Evolutionary conservation across 2,329 filamentous ascomycete species (phyloP), one percentile per base, ranked within the genome.

Genomic region (Aspergillus terreus): DNA sequence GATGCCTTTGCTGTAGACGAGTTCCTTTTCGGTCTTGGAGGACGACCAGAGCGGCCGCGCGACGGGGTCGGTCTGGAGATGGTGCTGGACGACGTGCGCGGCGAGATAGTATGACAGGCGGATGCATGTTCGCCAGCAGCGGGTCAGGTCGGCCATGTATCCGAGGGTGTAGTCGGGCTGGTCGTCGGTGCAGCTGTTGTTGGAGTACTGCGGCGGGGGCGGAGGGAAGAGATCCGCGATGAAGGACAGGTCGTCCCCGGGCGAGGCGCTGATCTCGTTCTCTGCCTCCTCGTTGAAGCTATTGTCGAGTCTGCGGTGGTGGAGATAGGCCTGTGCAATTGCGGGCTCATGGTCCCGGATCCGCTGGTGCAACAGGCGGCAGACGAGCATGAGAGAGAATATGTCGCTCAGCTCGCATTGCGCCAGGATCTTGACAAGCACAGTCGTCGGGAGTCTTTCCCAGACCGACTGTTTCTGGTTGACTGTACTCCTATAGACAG

Each of bases 111-210:
- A 60, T n/a, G 61, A 64, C 2, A 65, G 52, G 14, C 53, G 53
- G 42, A 65, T 54, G 21, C 63, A 65, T 9, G 63, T 65, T 23
- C 32, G 46, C 63, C 63, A 65, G 46, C 62, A 65, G 35, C 59
- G 50, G 14, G 52, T 55, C 2, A 65, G 49, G 35, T 64, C 61
- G 4, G 55, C 53, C 14, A 65, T 41, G 46, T 65, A 65, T 11
- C 54, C 60, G 17, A 65, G 54, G n/a, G 61, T 60, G 42, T 65
- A 63, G n/a, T 60, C 55, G 11, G 59, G 60, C 21, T 56, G 55
- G 32, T 55, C 56, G n/a, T 61, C 55, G 9, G 42, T 41, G 9
- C 51, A 40, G 11, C 40, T 56, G 9, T 47, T 51, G 14, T 45
- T n/a, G 3, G 58, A 49, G 32, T 65, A 65, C 9, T 61, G 55